Evolutionary conservation across 352 stramenopile genomes (phyloP).

Genomic region (Peronospora tabacina): DNA sequence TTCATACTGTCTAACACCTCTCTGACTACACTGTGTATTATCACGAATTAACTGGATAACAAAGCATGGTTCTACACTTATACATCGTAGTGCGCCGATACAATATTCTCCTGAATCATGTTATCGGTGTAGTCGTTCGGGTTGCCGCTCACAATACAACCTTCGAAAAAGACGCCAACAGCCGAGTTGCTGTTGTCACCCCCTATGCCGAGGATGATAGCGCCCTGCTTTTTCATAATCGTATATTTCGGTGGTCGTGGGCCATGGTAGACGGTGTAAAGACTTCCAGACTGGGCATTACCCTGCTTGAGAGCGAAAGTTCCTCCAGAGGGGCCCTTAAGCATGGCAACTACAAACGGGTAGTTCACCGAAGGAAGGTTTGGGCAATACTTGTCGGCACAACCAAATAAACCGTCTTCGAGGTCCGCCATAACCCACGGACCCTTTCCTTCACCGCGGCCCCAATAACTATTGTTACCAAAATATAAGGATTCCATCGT

Average conservation of each 20-base stretch:
- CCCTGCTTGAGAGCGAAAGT: slow-evolving; percentile 22
- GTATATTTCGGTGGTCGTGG: slow-evolving; percentile 17
- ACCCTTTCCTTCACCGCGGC: slow-evolving; percentile 13
- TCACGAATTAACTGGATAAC: background rate
- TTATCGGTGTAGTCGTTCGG: slow-evolving; percentile 12
- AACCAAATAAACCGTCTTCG: slow-evolving; percentile 19
- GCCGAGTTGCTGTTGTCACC: slow-evolving; percentile 20
- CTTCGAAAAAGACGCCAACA: slow-evolving; percentile 17
- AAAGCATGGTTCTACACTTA: background rate
- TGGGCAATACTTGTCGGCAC: slow-evolving; percentile 10
- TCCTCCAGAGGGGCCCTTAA: slow-evolving; percentile 17
- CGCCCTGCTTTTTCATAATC: slow-evolving; percentile 22
- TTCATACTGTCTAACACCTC: too few species aligned
- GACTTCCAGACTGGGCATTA: slow-evolving; percentile 7
- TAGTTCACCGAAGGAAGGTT: slow-evolving; percentile 10
- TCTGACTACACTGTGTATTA: too few species aligned
- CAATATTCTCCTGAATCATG: slow-evolving; percentile 15
- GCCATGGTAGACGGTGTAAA: slow-evolving; percentile 20
- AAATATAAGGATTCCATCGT: slow-evolving; percentile 23
- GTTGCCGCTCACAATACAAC: slow-evolving; percentile 15
- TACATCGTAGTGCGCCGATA: background rate
- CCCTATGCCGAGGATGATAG: slow-evolving; percentile 19
- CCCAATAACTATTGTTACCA: slow-evolving; percentile 13
- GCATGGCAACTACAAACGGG: slow-evolving; percentile 16
- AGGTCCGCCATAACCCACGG: slow-evolving; percentile 23